Conservation (phyloP, 2,329 filamentous ascomycete species). For the Thielaviopsis musarum region DNA sequence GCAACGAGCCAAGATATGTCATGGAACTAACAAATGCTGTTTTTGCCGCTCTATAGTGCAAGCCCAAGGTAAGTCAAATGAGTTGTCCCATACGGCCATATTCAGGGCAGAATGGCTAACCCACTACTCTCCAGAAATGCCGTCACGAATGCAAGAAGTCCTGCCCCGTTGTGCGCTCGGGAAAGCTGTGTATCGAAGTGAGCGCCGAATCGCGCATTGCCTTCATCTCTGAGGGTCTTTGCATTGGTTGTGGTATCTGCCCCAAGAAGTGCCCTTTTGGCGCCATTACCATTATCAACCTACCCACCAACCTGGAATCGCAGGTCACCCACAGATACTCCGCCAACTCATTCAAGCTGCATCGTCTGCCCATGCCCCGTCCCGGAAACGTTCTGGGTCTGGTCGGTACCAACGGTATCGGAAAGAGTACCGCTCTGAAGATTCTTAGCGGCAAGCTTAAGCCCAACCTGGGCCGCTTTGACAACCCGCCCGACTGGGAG, state of each 20-base stretch:
- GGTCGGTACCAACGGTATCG: conserved; percentile 98
- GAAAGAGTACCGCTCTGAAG: conserved; percentile 98
- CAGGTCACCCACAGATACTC: conserved; percentile 98
- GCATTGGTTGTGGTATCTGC: conserved; percentile 98
- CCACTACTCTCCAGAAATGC: conserved; percentile 56
- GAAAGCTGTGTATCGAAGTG: conserved; percentile 96
- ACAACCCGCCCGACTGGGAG: conserved; percentile 97
- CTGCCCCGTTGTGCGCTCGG: conserved; percentile 90
- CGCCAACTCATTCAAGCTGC: conserved; percentile 98
- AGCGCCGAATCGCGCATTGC: conserved; percentile 75
- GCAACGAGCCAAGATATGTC: background rate
- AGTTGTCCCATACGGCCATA: background rate
- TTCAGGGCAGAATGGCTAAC: conserved; percentile 9
- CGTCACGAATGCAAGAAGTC: conserved; percentile 98
- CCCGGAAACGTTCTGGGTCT: conserved; percentile 91
- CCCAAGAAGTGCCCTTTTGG: conserved; percentile 98
- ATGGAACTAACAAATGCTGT: background rate
- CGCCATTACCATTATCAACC: conserved; percentile 99
- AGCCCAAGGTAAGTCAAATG: conserved; percentile 50
- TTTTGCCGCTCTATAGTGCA: conserved; percentile 42
- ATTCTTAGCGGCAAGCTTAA: conserved; percentile 97
- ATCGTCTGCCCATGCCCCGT: conserved; percentile 86
- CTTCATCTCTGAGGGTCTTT: conserved; percentile 91
- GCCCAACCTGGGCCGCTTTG: conserved; percentile 86
- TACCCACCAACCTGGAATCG: conserved; percentile 96